These are phyloP conservation scores for Aspergillus persii DNA, from an alignment of 2,329 filamentous ascomycete species.

Conservation along the genomic window DNA sequence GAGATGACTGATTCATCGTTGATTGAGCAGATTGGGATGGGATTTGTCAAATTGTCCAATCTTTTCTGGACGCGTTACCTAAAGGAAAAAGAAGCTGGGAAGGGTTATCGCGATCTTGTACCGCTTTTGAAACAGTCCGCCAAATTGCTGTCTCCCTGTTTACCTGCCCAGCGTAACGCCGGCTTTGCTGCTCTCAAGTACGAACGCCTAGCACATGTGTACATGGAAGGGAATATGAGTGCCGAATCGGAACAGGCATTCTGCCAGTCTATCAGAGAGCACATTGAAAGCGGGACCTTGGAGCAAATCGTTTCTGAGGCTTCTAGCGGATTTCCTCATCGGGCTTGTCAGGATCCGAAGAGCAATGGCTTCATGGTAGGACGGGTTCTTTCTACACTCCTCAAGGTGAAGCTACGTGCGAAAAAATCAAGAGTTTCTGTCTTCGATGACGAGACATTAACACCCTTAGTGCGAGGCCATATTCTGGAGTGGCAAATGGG, in stretches of 20 bases:
- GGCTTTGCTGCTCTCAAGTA: slow-evolving; percentile 45
- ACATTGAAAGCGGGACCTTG: slow-evolving; percentile 39
- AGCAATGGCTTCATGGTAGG: slow-evolving; percentile 36
- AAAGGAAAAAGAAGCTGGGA: slow-evolving; percentile 39
- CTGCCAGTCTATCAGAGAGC: slow-evolving; percentile 39
- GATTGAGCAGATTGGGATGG: slow-evolving; percentile 24
- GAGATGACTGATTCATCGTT: slow-evolving; percentile 13
- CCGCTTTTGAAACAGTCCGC: slow-evolving; percentile 42
- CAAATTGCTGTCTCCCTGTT: slow-evolving; percentile 34
- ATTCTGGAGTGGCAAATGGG: slow-evolving; percentile 40
- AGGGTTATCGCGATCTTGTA: slow-evolving; percentile 34
- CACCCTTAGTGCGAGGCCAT: slow-evolving; percentile 26
- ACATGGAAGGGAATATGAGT: slow-evolving; percentile 37
- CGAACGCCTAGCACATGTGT: slow-evolving; percentile 44
- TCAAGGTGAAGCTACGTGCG: slow-evolving; percentile 36
- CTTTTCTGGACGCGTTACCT: slow-evolving; percentile 48
- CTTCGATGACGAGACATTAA: slow-evolving; percentile 33
- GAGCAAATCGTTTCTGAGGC: slow-evolving; percentile 27
- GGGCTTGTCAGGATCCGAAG: slow-evolving; percentile 34
- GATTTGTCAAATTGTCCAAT: slow-evolving; percentile 44
- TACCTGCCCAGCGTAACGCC: slow-evolving; percentile 32
- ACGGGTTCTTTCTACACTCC: slow-evolving; percentile 35
- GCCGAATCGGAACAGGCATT: slow-evolving; percentile 39
- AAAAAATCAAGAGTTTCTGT: slow-evolving; percentile 25
- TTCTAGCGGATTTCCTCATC: slow-evolving; percentile 24